Evolutionary conservation across 139 green algal genomes (phyloP).

Genomic region (Picochlorum sp.): DNA sequence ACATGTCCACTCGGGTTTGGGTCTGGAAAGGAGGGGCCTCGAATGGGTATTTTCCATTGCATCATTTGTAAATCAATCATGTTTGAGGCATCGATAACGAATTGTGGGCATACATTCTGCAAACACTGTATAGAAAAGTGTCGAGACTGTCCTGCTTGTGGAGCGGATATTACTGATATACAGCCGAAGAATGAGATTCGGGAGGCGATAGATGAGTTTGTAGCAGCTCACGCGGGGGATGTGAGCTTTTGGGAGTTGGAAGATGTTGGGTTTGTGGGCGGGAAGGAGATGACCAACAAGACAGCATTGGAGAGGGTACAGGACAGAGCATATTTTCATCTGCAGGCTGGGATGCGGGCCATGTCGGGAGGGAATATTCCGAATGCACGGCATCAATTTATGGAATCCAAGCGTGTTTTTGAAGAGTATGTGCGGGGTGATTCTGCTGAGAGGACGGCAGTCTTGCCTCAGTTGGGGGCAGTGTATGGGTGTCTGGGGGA

Average conservation of each 20-base stretch:
- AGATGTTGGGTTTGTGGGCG: background rate
- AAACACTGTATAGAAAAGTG: slow-evolving; percentile 11
- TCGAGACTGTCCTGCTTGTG: slow-evolving; percentile 24
- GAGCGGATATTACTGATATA: slow-evolving; percentile 18
- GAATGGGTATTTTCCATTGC: slow-evolving; percentile 22
- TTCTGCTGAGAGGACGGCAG: background rate
- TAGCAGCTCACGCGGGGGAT: slow-evolving; percentile 19
- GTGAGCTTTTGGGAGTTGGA: slow-evolving; percentile 25
- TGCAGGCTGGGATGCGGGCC: slow-evolving; percentile 25
- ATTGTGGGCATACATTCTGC: slow-evolving; percentile 27
- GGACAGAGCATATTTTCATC: slow-evolving; percentile 19
- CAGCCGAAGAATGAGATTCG: slow-evolving; percentile 7
- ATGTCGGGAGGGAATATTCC: slow-evolving; percentile 15
- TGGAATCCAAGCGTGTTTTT: slow-evolving; percentile 6
- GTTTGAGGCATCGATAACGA: slow-evolving; percentile 9
- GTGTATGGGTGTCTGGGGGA: slow-evolving; percentile 30
- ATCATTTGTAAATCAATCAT: slow-evolving; percentile 26
- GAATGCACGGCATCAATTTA: slow-evolving; percentile 7
- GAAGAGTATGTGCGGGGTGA: background rate
- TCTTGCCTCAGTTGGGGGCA: slow-evolving; percentile 13
- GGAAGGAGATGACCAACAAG: slow-evolving; percentile 1
- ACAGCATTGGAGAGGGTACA: background rate
- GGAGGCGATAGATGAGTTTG: slow-evolving; percentile 17
- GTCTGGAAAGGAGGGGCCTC: background rate
- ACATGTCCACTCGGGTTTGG: slow-evolving; percentile 15